Evolutionary conservation across 2,329 filamentous ascomycete species (phyloP).

Genomic region (Didymella lethalis): DNA sequence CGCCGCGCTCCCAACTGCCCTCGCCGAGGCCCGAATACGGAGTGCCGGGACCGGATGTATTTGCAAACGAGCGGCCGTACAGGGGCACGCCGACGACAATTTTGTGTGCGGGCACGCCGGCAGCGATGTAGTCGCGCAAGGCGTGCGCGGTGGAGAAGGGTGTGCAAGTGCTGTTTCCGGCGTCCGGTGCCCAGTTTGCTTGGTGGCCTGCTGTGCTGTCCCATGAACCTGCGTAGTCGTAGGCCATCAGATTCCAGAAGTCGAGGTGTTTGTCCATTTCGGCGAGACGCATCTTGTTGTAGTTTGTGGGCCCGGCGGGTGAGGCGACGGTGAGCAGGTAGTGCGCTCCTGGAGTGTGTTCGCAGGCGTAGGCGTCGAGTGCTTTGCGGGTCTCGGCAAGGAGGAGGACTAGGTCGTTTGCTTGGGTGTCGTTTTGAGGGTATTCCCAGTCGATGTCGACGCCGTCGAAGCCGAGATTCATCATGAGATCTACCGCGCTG

Average conservation of each 20-base stretch:
- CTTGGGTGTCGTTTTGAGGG: conserved; percentile 41
- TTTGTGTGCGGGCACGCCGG: conserved; percentile 45
- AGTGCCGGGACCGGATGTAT: conserved; percentile 47
- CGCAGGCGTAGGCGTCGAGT: conserved; percentile 53
- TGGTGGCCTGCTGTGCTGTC: conserved; percentile 45
- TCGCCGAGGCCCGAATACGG: conserved; percentile 42
- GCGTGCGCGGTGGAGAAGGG: conserved; percentile 47
- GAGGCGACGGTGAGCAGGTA: conserved; percentile 58
- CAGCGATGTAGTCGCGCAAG: conserved; percentile 42
- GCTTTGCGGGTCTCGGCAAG: conserved; percentile 44
- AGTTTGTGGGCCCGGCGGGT: conserved; percentile 55
- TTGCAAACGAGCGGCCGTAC: conserved; percentile 47
- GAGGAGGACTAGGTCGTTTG: conserved; percentile 46
- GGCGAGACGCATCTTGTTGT: conserved; percentile 53
- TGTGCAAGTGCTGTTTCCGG: conserved; percentile 27
- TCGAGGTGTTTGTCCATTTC: conserved; percentile 59
- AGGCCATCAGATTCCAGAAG: conserved; percentile 77
- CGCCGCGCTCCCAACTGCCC: conserved; percentile 48
- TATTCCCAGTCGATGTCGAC: conserved; percentile 48
- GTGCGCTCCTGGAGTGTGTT: conserved; percentile 51
- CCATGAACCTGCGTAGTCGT: conserved; percentile 69
- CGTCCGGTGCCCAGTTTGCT: conserved; percentile 37
- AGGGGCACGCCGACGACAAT: conserved; percentile 50
- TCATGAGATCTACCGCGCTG: conserved; percentile 43
- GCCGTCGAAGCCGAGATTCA: conserved; percentile 49